Percentiles rank a stretch among this genome's conserved stretches.
These are phyloP conservation scores for Quercus alba DNA, from an alignment of 306 rosid genomes.

Conservation along the genomic window DNA sequence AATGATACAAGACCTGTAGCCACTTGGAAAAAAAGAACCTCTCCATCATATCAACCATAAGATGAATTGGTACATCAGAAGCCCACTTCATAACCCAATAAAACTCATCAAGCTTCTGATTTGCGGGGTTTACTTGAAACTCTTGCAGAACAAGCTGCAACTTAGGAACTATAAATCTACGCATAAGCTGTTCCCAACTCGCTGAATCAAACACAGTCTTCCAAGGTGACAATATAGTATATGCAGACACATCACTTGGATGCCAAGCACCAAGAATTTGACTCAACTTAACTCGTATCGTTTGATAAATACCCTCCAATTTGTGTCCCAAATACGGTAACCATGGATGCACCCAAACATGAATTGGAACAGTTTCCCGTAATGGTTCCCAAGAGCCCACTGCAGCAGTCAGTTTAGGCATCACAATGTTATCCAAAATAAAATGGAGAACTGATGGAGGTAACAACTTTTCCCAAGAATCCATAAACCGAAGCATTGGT, in stretches of 20 bases:
- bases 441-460: slow-evolving; percentile 62
- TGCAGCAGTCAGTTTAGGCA: slow-evolving; percentile 80
- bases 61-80: slow-evolving; percentile 71
- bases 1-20: slow-evolving; percentile 83
- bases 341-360: slow-evolving; percentile 99
- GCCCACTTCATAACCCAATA: slow-evolving; percentile 92
- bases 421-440: slow-evolving; percentile 64
- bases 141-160: slow-evolving; percentile 84
- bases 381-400: slow-evolving; percentile 94
- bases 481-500: slow-evolving; percentile 81
- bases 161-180: slow-evolving; percentile 82
- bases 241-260: slow-evolving; percentile 85
- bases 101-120: slow-evolving; percentile 82
- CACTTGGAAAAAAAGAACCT: slow-evolving; percentile 77
- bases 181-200: slow-evolving; percentile 97
- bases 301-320: slow-evolving; percentile 78
- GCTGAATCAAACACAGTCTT: slow-evolving; percentile 74
- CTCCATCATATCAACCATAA: slow-evolving; percentile 91
- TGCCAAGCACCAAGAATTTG: slow-evolving; percentile 95
- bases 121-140: slow-evolving; percentile 81
- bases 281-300: slow-evolving; percentile 76
- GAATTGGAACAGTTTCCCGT: slow-evolving; percentile 88
- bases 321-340: slow-evolving; percentile 73
- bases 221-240: slow-evolving; percentile 88
- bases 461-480: slow-evolving; percentile 80